Base-by-base conservation (phyloP, 371 early-diverging fungal genomes). In the Choanephora cucurbitarum region DNA sequence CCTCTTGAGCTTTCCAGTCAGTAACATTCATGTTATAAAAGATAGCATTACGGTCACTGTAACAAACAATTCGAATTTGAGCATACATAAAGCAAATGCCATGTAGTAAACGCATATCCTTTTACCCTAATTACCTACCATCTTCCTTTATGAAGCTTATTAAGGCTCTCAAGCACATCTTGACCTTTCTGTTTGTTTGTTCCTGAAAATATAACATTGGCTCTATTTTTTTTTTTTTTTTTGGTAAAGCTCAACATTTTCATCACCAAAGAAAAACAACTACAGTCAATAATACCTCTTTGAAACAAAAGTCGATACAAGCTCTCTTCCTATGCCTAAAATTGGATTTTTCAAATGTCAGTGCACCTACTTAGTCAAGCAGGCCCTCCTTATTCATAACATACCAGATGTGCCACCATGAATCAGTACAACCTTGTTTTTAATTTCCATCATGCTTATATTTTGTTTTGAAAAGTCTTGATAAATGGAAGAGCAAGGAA, bases 1-100 rank as follows among this genome's bases (percentile, higher is more conserved):
- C 48, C 23, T 74, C 69, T 57, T 80, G 77, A 2, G 80, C 71
- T 4, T 24, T 57, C 66, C 73, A 71, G 40, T 79, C 76, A n/a
- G 84, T 80, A 15, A 85, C 81, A 61, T 89, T 82, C 66, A 82
- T 81, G 45, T 64, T 54, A 18, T 66, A 62, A 44, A 76, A 81
- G 11, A 69, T 40, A 0, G 75, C 77, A 21, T 55, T 42, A 18
- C 54, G 44, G 1, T 51, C 40, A 8, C 62, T 61, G 37, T 40
- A 49, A 9, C 17, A 18, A 24, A 40, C 18, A 19, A 34, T 24
- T 11, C 28, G 24, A 19, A 19, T 52, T 13, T 4, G 18, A 21
- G 28, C 18, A 13, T 10, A 43, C 9, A 18, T 39, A 9, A 4
- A 34, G 5, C 14, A 48, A 10, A 14, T 2, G 2, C n/a, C n/a